phyloP scores from a whole-genome alignment of 2,329 filamentous ascomycete genomes.

The Didymosphaeria variabile region DNA sequence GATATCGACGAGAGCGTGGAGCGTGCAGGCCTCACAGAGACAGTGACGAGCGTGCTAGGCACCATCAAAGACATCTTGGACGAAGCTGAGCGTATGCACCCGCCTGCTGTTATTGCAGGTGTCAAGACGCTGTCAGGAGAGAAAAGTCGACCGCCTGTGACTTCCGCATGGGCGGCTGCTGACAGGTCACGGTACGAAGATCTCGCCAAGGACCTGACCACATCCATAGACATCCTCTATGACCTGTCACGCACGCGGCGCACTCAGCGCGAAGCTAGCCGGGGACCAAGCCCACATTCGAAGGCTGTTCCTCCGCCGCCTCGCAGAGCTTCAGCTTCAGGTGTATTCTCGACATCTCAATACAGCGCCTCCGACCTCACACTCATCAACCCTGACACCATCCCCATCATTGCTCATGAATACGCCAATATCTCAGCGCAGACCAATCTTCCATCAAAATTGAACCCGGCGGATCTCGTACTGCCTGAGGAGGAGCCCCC shows the following conservation, averaged over 20 bases:
- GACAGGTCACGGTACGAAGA: conserved; percentile 81
- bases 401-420: conserved; percentile 33
- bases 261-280: conserved; percentile 40
- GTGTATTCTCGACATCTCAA: conserved; percentile 43
- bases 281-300: conserved; percentile 25
- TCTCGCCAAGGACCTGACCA: conserved; percentile 76
- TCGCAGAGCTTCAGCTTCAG: conserved; percentile 9
- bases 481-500: conserved; percentile 59
- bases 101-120: conserved; percentile 51
- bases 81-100: conserved; percentile 77
- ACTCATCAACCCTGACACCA: conserved; percentile 53
- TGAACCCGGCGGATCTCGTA: conserved; percentile 54
- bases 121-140: conserved; percentile 44
- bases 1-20: conserved; percentile 77
- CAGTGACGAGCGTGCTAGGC: conserved; percentile 79
- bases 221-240: conserved; percentile 81
- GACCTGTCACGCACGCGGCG: conserved; percentile 75
- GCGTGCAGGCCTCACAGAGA: conserved; percentile 74
- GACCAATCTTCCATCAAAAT: conserved; percentile 51
- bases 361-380: conserved; percentile 55
- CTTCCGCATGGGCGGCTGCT: conserved; percentile 60
- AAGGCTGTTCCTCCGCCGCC: conserved; percentile 9
- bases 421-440: conserved; percentile 24
- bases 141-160: conserved; percentile 43
- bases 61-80: conserved; percentile 83